A percentile compares a stretch with the other conserved stretches of the same genome.
Evolutionary conservation across 2,329 filamentous ascomycete genomes (phyloP).

Genomic region (Beauveria scarabaeidicola): DNA sequence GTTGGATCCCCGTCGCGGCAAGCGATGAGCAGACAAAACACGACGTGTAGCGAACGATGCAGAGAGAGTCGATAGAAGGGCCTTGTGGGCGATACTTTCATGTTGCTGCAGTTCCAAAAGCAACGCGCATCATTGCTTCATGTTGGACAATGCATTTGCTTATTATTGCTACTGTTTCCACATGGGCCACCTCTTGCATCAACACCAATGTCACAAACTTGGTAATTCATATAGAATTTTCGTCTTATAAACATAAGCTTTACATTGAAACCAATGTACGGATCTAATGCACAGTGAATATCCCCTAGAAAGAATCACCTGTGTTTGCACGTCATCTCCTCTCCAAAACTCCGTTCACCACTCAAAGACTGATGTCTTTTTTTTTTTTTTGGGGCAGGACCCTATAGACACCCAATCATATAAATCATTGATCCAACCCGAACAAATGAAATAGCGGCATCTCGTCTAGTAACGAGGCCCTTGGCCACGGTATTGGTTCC

Average conservation of each 20-base stretch:
- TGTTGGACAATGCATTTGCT: not conserved
- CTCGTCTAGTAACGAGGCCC: constrained; percentile 23
- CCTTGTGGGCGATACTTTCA: not conserved
- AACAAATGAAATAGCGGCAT: not conserved
- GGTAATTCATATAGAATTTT: not conserved
- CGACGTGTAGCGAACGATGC: not conserved
- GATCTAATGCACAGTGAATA: not conserved
- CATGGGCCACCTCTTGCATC: not conserved
- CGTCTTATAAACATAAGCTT: not conserved
- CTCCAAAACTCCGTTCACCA: not conserved
- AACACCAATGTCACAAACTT: not conserved
- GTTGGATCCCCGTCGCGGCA: constrained; percentile 56
- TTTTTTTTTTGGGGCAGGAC: not conserved
- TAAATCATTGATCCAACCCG: not conserved
- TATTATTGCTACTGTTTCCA: not conserved
- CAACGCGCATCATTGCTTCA: not conserved
- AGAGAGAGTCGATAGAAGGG: not conserved
- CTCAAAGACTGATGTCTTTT: no score
- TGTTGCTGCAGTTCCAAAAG: not conserved
- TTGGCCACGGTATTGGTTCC: constrained; percentile 32
- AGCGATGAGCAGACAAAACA: not conserved
- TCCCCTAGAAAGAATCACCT: not conserved
- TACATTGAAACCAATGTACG: not conserved
- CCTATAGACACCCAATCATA: not conserved
- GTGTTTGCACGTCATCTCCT: not conserved